Base-by-base conservation (phyloP, 2,329 filamentous ascomycete species). In the Fusarium longipes region DNA sequence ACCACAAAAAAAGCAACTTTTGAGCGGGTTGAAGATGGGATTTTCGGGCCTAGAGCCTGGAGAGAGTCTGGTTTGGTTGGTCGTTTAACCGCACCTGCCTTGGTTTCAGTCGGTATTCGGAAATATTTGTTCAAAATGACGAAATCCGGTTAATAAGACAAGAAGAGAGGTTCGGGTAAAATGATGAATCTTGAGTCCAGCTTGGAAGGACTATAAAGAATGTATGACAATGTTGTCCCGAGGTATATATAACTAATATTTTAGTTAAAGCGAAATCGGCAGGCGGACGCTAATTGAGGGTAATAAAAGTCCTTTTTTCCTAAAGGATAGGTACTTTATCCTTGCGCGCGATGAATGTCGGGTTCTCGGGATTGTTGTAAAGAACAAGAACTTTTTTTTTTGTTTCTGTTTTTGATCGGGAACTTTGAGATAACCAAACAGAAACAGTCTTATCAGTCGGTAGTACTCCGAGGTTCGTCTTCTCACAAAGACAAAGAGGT, bases 61-160 rank as follows among this genome's bases (percentile, higher is more conserved):
- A 39, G 55, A 30, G 40, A 54, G 61, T 30, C 38, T 27, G 27
- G 27, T 27, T 27, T 62, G 35, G 57, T 62, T 62, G 45, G 59
- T 42, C 29, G 62, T 48, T 39, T 45, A 59, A 55, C 47, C 40
- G 45, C 40, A 29, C 30, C 48, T 54, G 27, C 27, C 27, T 27
- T 6, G 6, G 38, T 24, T 61, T 32, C 51, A 50, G 43, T 68
- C 52, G 49, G 65, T 50, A 55, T 57, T 65, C 38, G 62, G 65
- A 29, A 59, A 67, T 43, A 51, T 50, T 42, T 38, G 45, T 44
- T 50, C 42, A 61, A 50, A 42, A 62, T 65, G 65, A 60, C 53
- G 60, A 57, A 65, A 66, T 10, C 57, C 38, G 40, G 63, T 35
- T 55, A 48, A 62, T 32, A 9, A 18, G 22, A 18, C n/a, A n/a